Percentiles rank a stretch among this genome's conserved stretches.
Conservation (phyloP, 1,139 yeast species). For the Yamadazyma dendronema region DNA sequence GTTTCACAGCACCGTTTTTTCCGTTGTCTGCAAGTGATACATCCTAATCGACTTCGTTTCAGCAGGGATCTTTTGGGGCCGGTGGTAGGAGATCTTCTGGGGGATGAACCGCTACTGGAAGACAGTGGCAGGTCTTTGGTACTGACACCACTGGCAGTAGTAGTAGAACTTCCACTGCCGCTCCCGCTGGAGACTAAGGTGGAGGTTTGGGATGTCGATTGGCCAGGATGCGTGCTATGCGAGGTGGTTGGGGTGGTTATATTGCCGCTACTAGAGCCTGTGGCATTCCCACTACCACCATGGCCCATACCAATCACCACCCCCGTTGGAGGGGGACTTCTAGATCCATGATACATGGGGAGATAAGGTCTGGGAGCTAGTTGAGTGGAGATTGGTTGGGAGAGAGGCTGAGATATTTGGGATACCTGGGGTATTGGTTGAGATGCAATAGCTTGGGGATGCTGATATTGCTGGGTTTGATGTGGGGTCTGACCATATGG, state of each 20-base stretch:
- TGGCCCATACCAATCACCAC: too few species aligned
- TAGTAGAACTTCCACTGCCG: not conserved
- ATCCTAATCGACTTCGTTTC: constrained; percentile 45
- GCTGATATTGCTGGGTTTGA: not conserved
- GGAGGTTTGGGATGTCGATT: not conserved
- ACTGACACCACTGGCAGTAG: not conserved
- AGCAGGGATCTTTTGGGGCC: constrained; percentile 16
- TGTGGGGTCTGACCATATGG: not conserved
- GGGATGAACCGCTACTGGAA: not conserved
- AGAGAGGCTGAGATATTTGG: constrained; percentile 1
- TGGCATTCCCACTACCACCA: too few species aligned
- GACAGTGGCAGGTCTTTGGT: not conserved
- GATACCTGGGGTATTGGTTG: not conserved
- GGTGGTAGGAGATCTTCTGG: not conserved
- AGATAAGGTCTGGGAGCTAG: not conserved
- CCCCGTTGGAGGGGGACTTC: too few species aligned
- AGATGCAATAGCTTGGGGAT: not conserved
- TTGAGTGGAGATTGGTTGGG: constrained; percentile 1
- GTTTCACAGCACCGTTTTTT: constrained; percentile 47
- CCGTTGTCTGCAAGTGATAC: constrained; percentile 46
- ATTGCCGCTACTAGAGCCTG: too few species aligned
- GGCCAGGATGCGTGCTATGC: too few species aligned
- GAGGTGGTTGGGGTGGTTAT: constrained; percentile 5
- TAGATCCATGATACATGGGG: too few species aligned
- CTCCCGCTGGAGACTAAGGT: not conserved